Evolutionary conservation across 106 monocot species (phyloP).

Genomic region (Xerophyta viscosa): DNA sequence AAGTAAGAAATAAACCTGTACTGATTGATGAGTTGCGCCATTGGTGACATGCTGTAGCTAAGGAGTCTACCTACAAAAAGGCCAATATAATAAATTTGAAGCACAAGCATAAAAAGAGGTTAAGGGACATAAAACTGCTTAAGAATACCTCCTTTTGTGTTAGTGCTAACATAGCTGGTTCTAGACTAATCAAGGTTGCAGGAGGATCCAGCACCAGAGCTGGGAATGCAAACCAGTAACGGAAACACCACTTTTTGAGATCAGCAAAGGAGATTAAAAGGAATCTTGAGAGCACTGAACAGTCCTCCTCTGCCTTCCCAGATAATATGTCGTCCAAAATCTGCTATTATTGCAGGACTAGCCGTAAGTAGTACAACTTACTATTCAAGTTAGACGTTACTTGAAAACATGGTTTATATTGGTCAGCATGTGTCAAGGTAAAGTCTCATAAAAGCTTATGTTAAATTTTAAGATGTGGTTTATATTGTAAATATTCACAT

Average conservation of each 20-base stretch:
- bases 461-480: too few species aligned
- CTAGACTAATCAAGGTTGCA: slow-evolving; percentile 44
- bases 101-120: too few species aligned
- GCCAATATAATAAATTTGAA: too few species aligned
- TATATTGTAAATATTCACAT: too few species aligned
- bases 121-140: too few species aligned
- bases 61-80: slow-evolving; percentile 40
- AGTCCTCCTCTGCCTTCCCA: slow-evolving; percentile 74
- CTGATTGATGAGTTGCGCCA: slow-evolving; percentile 78
- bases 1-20: slow-evolving; percentile 36
- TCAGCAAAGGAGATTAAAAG: slow-evolving; percentile 90
- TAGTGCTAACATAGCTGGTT: slow-evolving; percentile 50
- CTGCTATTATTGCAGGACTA: slow-evolving; percentile 21
- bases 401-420: too few species aligned
- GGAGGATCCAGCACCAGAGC: slow-evolving; percentile 82
- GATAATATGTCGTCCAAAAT: slow-evolving; percentile 68
- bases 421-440: too few species aligned
- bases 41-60: slow-evolving; percentile 52
- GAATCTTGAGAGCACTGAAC: slow-evolving; percentile 65
- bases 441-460: too few species aligned
- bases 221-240: slow-evolving; percentile 92
- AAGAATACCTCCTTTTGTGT: slow-evolving; percentile 54
- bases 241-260: slow-evolving; percentile 82
- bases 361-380: too few species aligned
- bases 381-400: too few species aligned